phyloP scores from a whole-genome alignment of 2,329 filamentous ascomycete genomes.

The Fusarium circinatum region DNA sequence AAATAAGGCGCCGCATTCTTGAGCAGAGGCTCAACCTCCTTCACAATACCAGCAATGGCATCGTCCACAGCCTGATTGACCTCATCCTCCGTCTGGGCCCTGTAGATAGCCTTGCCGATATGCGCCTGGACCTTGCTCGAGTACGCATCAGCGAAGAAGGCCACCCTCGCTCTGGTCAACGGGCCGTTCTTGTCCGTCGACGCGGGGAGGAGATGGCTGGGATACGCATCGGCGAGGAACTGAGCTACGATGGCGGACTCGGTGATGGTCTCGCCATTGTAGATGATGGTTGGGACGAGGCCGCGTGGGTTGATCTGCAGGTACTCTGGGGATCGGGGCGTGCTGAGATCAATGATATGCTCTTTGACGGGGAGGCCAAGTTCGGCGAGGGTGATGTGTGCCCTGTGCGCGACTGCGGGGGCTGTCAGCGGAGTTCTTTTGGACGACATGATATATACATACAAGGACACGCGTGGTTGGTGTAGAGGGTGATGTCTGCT shows the following conservation, averaged over 20 bases:
- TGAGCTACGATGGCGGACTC: constrained; percentile 80
- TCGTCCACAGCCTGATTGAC: constrained; percentile 59
- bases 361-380: constrained; percentile 74
- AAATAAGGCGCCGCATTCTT: constrained; percentile 68
- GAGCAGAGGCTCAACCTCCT: constrained; percentile 80
- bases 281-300: constrained; percentile 76
- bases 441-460: constrained; percentile 13
- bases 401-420: constrained; percentile 73
- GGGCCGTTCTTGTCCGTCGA: constrained; percentile 64
- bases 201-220: constrained; percentile 72
- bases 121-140: constrained; percentile 64
- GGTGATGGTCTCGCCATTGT: constrained; percentile 73
- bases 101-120: constrained; percentile 58
- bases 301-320: constrained; percentile 82
- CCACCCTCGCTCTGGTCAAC: constrained; percentile 71
- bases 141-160: constrained; percentile 78
- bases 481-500: constrained; percentile 71
- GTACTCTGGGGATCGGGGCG: constrained; percentile 77
- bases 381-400: constrained; percentile 76
- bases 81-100: constrained; percentile 59
- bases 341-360: constrained; percentile 76
- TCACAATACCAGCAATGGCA: constrained; percentile 66
- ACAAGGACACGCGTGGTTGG: constrained; percentile 75
- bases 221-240: constrained; percentile 76
- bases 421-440: neutral